A percentile compares a stretch with the other conserved stretches of the same genome.
Evolutionary conservation across 2,329 filamentous ascomycete genomes (phyloP).

Genomic region (Alternaria sp.): DNA sequence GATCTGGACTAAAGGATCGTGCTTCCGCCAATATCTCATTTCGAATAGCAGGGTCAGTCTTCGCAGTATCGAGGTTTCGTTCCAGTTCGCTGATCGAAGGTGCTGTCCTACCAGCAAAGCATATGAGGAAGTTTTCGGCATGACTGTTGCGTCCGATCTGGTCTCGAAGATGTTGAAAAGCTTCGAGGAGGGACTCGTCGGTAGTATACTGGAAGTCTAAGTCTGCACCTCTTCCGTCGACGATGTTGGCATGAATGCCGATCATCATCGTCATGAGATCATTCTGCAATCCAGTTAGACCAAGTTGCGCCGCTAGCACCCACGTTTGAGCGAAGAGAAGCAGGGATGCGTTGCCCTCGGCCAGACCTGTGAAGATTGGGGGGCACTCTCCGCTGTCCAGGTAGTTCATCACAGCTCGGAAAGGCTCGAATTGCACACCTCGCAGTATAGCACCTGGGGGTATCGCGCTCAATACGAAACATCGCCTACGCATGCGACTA

Average conservation of each 20-base stretch:
- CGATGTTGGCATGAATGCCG: neutral
- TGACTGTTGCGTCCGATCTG: conserved; percentile 2
- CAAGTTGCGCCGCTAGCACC: conserved; percentile 13
- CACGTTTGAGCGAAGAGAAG: conserved; percentile 18
- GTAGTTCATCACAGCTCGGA: too few relatives aligned
- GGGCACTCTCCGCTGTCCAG: neutral
- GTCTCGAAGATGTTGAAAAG: neutral
- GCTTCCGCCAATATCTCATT: too few relatives aligned
- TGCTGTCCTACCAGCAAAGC: conserved; percentile 8
- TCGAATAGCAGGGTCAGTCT: too few relatives aligned
- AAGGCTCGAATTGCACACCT: neutral
- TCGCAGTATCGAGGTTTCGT: too few relatives aligned
- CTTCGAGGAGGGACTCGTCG: neutral
- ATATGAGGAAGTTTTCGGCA: conserved; percentile 20
- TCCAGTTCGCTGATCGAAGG: neutral
- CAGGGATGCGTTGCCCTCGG: neutral
- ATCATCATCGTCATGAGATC: conserved; percentile 6
- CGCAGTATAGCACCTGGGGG: neutral
- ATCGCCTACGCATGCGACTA: conserved; percentile 1
- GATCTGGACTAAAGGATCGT: too few relatives aligned
- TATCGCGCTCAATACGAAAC: neutral
- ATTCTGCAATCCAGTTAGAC: conserved; percentile 12
- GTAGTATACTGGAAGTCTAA: neutral
- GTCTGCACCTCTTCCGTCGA: too few relatives aligned
- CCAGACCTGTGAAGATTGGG: neutral